Evolutionary conservation across 2,329 filamentous ascomycete genomes (phyloP), one percentile per base, ranked within the genome.

Genomic region (Fusarium subglutinans): DNA sequence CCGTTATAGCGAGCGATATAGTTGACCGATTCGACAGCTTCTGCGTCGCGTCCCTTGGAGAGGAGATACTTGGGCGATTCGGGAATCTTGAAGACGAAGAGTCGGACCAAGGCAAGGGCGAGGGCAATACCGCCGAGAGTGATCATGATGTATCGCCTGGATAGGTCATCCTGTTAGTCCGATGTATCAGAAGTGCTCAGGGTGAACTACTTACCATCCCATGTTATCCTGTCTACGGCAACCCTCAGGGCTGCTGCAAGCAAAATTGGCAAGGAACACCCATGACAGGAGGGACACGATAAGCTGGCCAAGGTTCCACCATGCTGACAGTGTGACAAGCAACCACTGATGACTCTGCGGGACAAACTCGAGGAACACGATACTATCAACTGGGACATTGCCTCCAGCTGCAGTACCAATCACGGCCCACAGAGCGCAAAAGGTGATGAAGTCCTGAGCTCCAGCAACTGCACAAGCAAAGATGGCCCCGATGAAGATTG

Each of bases 401-500:
- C 86, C 86, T 15, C 84, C 84, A 2, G 83, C 81, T 2, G 79
- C 83, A 2, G 81, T 81, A 13, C 83, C 84, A 12, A 85, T 80
- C 43, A 88, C 80, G 14, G 89, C 88, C 51, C 60, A 63, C 14
- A 63, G 60, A 12, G 53, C 45, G 22, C 88, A 89, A 65, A 92
- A 87, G 0, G 87, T 86, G 2, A 85, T 85, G 66, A 91, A 92
- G 69, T 87, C 90, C 5, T 87, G 87, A 0, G 87, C 86, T 0
- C 88, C 87, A 0, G 89, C 90, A 8, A 87, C 88, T 1, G 88
- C 83, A 24, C 90, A 83, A 0, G 87, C 90, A 72, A 91, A 92
- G 5, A 91, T 83, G 2, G 84, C 84, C 0, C 82, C 82, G 9
- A 86, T 78, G 8, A 87, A 74, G 4, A 86, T 80, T 1, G 85